Percentiles rank a stretch among this genome's conserved stretches.
Evolutionary conservation across 805 yeast species (phyloP).

Genomic region (Zygosaccharomyces gambellarensis): DNA sequence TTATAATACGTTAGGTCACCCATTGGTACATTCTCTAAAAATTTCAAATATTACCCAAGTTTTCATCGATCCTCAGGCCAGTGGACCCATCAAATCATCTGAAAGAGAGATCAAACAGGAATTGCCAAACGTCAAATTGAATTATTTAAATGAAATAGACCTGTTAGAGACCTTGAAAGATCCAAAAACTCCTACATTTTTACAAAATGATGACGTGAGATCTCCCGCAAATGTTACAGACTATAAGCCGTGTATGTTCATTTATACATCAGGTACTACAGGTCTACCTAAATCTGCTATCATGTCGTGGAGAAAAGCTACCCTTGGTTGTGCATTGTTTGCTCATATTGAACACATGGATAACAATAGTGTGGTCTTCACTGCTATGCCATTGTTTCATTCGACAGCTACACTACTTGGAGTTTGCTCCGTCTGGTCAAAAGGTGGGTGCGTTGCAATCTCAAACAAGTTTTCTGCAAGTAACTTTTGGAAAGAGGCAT

Average conservation of each 20-base stretch:
- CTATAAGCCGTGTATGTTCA: constrained; percentile 61
- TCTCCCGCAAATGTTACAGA: constrained; percentile 50
- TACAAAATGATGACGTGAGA: constrained; percentile 55
- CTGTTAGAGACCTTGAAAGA: constrained; percentile 40
- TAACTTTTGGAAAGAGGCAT: constrained; percentile 87
- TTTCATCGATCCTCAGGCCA: constrained; percentile 70
- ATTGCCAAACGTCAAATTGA: constrained; percentile 40
- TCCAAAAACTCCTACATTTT: constrained; percentile 42
- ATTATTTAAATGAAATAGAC: constrained; percentile 49
- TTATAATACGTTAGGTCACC: constrained; percentile 66
- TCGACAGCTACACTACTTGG: constrained; percentile 91
- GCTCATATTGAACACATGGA: constrained; percentile 61
- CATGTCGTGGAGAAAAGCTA: constrained; percentile 84
- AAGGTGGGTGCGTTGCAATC: constrained; percentile 72
- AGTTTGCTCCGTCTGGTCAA: constrained; percentile 58
- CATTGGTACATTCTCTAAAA: constrained; percentile 74
- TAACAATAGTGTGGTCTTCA: constrained; percentile 57
- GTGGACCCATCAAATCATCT: constrained; percentile 47
- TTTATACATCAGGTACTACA: constrained; percentile 92
- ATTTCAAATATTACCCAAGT: constrained; percentile 60
- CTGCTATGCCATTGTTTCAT: constrained; percentile 94
- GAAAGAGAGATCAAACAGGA: constrained; percentile 38
- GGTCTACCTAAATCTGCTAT: constrained; percentile 93
- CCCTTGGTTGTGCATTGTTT: constrained; percentile 64
- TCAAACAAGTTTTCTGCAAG: constrained; percentile 79